Base-by-base conservation (phyloP, 257 asterid genomes). In the Thymus quinquecostatus region DNA sequence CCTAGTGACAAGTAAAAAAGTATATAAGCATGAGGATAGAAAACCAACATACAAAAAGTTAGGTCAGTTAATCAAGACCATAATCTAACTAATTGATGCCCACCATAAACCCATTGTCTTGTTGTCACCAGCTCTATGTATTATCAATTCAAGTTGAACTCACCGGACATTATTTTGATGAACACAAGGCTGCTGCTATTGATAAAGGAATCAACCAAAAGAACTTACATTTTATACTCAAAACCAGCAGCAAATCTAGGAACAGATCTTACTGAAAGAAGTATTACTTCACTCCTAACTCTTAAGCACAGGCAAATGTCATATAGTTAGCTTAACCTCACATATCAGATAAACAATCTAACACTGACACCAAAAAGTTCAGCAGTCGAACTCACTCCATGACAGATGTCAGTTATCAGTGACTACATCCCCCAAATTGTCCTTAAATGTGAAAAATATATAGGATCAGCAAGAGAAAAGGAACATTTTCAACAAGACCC, bases 1-100 rank as follows among this genome's bases (percentile, higher is more conserved):
- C 99, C 99, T 94, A 72, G 57, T 54, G 75, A 75, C 66, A 77
- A 13, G 36, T 41, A 53, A 68, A 80, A 73, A 29, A 21, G 21
- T 61, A 74, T 11, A 45, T 21, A 67, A 29, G 38, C 64, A 55
- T 75, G 69, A 62, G 64, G 4, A 41, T 27, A 54, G 53, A 12
- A 50, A 6, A 62, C 0, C 44, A 56, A 11, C 8, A 58, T n/a
- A 47, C 41, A 51, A 64, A 21, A 6, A n/a, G 53, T 63, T 58
- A 68, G 60, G 48, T 63, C 51, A 45, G 61, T 44, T 41, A 47
- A 53, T 68, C 28, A 64, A 49, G 65, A 68, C 34, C 13, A 61
- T 36, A 8, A 43, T 12, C 65, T 43, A 74, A 59, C 49, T 63
- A 72, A 41, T 11, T 11, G 63, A 73, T 49, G 55, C 5, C 74